These are phyloP conservation scores for Cadophora malorum DNA, from an alignment of 2,329 filamentous ascomycete genomes.

Conservation along the genomic window DNA sequence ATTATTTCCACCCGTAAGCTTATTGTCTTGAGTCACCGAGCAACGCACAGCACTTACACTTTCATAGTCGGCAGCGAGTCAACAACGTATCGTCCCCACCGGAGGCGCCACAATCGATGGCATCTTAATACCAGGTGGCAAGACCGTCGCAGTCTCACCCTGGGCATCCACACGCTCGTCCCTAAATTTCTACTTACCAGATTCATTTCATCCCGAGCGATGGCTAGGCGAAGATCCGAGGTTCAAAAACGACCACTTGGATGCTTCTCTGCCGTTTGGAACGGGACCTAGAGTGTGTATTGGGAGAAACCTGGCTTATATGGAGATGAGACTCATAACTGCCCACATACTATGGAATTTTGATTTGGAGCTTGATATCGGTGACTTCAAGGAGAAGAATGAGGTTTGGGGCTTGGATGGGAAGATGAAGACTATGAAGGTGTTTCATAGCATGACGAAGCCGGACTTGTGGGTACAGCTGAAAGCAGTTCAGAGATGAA, in stretches of 20 bases:
- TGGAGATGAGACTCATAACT: constrained; percentile 29
- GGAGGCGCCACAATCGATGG: constrained; percentile 14
- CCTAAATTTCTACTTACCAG: constrained; percentile 14
- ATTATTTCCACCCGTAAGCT: constrained; percentile 16
- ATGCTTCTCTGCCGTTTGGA: constrained; percentile 20
- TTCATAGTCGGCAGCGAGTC: neutral
- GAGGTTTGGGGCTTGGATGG: too few species aligned
- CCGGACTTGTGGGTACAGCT: too few species aligned
- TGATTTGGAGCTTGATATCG: neutral
- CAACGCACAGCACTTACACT: too few species aligned
- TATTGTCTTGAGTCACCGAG: too few species aligned
- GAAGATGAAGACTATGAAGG: too few species aligned
- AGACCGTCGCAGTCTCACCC: constrained; percentile 12
- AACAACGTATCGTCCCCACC: neutral
- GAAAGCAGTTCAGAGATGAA: too few species aligned
- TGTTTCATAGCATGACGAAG: too few species aligned
- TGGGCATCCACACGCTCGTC: constrained; percentile 12
- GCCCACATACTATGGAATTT: constrained; percentile 27
- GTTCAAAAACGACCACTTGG: constrained; percentile 12
- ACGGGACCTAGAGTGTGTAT: constrained; percentile 28
- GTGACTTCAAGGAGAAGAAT: too few species aligned
- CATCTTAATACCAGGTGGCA: constrained; percentile 6
- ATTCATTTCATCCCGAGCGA: constrained; percentile 9
- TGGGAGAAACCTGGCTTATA: constrained; percentile 27
- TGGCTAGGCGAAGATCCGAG: constrained; percentile 2